These are phyloP conservation scores for Metarhizium anisopliae DNA, from an alignment of 2,329 filamentous ascomycete species.

Conservation along the genomic window DNA sequence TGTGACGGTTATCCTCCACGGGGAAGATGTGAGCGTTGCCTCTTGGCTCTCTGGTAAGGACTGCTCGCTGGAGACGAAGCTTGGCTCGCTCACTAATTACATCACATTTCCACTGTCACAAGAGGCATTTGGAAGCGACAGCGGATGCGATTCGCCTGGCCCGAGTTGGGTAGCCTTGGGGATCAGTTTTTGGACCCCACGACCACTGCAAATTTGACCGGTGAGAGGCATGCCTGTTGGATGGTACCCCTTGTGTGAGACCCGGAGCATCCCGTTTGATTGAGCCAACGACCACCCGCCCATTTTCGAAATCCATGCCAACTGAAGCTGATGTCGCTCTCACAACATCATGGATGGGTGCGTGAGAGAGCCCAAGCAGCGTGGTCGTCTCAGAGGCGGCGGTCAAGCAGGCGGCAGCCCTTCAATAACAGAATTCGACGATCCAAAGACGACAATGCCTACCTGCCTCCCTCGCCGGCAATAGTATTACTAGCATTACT, in stretches of 20 bases:
- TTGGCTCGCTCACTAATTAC: not conserved
- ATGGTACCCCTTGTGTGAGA: constrained; percentile 4
- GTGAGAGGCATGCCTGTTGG: constrained; percentile 5
- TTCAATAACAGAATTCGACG: no score
- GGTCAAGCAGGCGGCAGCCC: no score
- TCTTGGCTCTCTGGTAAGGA: not conserved
- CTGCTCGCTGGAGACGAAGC: not conserved
- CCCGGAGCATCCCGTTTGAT: constrained; percentile 3
- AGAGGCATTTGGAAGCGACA: not conserved
- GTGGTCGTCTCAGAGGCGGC: no score
- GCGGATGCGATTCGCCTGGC: not conserved
- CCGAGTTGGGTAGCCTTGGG: not conserved
- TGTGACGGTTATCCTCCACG: not conserved
- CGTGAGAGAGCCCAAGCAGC: not conserved
- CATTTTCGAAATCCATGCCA: not conserved
- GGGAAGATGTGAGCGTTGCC: not conserved
- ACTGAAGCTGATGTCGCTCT: not conserved
- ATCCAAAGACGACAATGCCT: not conserved
- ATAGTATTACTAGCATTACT: not conserved
- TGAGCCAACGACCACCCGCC: not conserved
- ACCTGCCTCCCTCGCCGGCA: not conserved
- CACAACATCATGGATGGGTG: not conserved
- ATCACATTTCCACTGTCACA: not conserved
- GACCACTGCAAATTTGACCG: constrained; percentile 4
- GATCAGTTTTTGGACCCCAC: constrained; percentile 4